Conservation (phyloP, 768 basidiomycete genomes). For the Agaricus subrufescens region DNA sequence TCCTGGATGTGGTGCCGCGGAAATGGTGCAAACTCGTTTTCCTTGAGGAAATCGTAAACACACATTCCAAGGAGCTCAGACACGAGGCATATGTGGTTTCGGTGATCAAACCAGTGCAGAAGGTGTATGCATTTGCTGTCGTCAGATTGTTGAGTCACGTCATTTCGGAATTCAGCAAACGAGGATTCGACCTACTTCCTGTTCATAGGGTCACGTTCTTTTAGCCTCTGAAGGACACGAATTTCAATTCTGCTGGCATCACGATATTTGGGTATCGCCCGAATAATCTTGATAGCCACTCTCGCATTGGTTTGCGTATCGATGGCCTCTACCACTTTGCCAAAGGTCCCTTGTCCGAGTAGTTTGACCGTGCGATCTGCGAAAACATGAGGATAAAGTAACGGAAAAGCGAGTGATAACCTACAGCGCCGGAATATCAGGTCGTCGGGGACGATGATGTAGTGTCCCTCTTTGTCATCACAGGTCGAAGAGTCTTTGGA, state of each 20-base stretch:
- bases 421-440: constrained; percentile 82
- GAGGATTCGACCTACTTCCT: constrained; percentile 59
- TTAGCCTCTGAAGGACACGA: constrained; percentile 87
- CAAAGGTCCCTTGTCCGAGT: constrained; percentile 97
- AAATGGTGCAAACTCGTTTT: constrained; percentile 95
- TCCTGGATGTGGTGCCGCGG: constrained; percentile 95
- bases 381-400: constrained; percentile 11
- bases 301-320: constrained; percentile 70
- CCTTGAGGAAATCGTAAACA: constrained; percentile 98
- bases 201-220: constrained; percentile 84
- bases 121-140: constrained; percentile 96
- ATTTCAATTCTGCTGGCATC: constrained; percentile 99
- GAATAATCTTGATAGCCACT: constrained; percentile 98
- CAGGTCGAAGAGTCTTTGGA: constrained; percentile 69
- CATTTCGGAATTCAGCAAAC: constrained; percentile 10
- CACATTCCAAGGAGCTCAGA: constrained; percentile 96
- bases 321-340: constrained; percentile 94
- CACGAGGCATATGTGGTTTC: constrained; percentile 96
- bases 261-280: constrained; percentile 97
- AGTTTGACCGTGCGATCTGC: constrained; percentile 88
- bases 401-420: constrained; percentile 21
- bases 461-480: constrained; percentile 99
- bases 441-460: constrained; percentile 90
- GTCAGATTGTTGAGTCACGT: constrained; percentile 16
- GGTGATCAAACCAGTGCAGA: constrained; percentile 90